A percentile compares a stretch with the other conserved stretches of the same genome.
Conservation (phyloP, 345 rosid species). For the Melaleuca alternifolia region DNA sequence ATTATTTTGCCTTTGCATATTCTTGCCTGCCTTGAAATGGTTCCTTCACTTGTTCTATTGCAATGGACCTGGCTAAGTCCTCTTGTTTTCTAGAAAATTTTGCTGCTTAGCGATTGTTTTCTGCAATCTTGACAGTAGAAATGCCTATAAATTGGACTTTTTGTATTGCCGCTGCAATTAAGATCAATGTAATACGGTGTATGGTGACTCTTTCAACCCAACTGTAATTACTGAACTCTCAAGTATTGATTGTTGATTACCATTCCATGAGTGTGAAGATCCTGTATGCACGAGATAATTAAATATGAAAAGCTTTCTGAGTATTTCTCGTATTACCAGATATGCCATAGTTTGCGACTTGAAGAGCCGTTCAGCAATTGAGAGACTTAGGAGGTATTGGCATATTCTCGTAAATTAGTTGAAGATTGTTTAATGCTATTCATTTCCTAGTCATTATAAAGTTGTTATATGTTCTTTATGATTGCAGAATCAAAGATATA, state of each 20-base stretch:
- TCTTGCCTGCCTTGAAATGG: not conserved
- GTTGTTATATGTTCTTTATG: not conserved
- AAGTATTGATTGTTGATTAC: not conserved
- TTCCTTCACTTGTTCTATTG: not conserved
- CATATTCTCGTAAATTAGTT: not conserved
- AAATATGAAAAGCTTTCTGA: not conserved
- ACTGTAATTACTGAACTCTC: not conserved
- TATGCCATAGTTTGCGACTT: constrained; percentile 70
- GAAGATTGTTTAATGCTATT: not conserved
- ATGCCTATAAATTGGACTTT: not conserved
- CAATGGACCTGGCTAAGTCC: not conserved
- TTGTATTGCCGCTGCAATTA: not conserved
- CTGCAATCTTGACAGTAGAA: not conserved
- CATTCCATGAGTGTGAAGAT: not conserved
- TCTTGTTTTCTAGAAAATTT: not conserved
- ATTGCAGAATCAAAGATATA: constrained; percentile 72
- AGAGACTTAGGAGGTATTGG: constrained; percentile 77
- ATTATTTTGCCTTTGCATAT: not conserved
- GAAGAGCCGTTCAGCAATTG: constrained; percentile 67
- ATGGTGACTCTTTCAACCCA: not conserved
- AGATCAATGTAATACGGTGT: not conserved
- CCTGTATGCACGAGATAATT: not conserved
- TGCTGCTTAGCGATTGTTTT: not conserved
- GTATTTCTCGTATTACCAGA: constrained; percentile 18
- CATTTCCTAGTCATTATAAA: not conserved